phyloP scores from a whole-genome alignment of 495 filamentous ascomycete genomes.

The Evansstolkia leycettana region DNA sequence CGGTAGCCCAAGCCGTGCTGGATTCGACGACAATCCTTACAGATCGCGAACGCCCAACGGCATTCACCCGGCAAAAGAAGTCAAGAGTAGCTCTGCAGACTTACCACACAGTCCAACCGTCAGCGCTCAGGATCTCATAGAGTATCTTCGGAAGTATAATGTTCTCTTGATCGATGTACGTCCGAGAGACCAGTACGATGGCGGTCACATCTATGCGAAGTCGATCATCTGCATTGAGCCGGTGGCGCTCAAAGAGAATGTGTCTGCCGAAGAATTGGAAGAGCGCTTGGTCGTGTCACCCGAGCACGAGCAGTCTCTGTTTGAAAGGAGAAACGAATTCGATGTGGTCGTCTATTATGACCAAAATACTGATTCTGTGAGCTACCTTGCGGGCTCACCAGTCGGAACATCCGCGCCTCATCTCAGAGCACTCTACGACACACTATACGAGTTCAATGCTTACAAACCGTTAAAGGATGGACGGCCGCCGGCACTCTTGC shows the following conservation, averaged over 20 bases:
- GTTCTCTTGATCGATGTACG: constrained; percentile 82
- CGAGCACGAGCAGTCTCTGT: constrained; percentile 56
- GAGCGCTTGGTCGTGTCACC: constrained; percentile 75
- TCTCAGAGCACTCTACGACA: constrained; percentile 60
- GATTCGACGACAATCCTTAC: constrained; percentile 29
- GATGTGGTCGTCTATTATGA: constrained; percentile 91
- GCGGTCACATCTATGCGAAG: constrained; percentile 72
- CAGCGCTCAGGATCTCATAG: constrained; percentile 49
- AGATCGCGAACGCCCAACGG: constrained; percentile 33
- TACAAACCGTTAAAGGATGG: constrained; percentile 56
- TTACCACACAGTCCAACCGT: constrained; percentile 54
- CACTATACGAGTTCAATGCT: constrained; percentile 70
- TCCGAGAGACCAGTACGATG: constrained; percentile 67
- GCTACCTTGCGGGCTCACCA: constrained; percentile 34
- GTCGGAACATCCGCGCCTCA: constrained; percentile 40
- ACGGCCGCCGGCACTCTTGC: constrained; percentile 58
- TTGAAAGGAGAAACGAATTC: constrained; percentile 64
- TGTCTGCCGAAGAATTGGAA: constrained; percentile 75
- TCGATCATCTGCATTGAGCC: constrained; percentile 86
- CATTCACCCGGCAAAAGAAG: constrained; percentile 16
- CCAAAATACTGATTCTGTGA: constrained; percentile 44
- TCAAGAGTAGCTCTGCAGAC: constrained; percentile 29
- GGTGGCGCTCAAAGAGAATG: constrained; percentile 57
- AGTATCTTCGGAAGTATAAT: constrained; percentile 48
- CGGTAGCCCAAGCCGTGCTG: constrained; percentile 24